Evolutionary conservation across 345 rosid species (phyloP), one percentile per base, ranked within the genome.

Genomic region (Nephelium lappaceum): DNA sequence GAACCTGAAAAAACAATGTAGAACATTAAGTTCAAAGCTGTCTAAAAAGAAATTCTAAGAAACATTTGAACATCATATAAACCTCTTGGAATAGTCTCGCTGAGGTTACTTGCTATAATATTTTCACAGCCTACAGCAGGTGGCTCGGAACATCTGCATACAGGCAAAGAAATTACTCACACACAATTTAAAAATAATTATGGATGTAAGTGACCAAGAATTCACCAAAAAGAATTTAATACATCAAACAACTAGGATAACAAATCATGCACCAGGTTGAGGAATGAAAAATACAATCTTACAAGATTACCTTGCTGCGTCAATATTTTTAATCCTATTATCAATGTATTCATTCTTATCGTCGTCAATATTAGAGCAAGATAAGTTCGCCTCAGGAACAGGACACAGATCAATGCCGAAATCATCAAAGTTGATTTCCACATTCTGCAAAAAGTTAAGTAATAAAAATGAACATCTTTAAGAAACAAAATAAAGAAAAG

Each of bases 351-450:
- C 53, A 72, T 76, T 76, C 73, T 79, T 57, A 72, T 77, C 76
- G 42, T 45, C 69, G 69, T 76, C 74, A 73, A 81, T 67, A 76
- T 73, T 77, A 47, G 76, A 77, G 61, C 58, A 78, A 79, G 81
- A 81, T 10, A 75, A 21, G 14, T 71, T 79, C 43, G 68, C 67
- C 76, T 55, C 80, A 3, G 74, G 81, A 65, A 69, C 78, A 58
- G 81, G 86, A 79, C 87, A 85, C 73, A 84, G 43, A 38, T 86
- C 89, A 68, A 63, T 78, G 39, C 91, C 91, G 25, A 88, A 88
- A 80, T 88, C 89, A 82, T 85, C 84, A 45, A 86, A 83, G 80
- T 82, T 77, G 25, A 80, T 61, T 64, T 83, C 88, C 47, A 41
- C 73, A 31, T 80, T 69, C 91, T 88, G 85, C 5, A 74, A 80